Evolutionary conservation across 768 basidiomycete genomes (phyloP), one percentile per base, ranked within the genome.

Genomic region (Kwoniella bestiolae): DNA sequence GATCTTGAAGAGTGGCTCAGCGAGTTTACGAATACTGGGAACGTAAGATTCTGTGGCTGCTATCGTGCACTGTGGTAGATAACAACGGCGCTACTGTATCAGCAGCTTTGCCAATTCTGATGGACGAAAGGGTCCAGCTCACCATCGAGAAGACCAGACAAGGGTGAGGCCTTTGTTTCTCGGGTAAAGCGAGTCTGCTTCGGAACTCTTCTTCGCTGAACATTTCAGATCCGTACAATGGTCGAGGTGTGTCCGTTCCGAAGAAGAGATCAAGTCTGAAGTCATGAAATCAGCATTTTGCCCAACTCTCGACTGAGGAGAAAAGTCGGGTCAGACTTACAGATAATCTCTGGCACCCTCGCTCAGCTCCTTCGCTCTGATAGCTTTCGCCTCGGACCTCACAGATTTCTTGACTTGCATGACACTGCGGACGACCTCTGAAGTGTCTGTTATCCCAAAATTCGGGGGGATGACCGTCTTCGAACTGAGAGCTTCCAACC

Each of bases 71-170:
- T 70, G n/a, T n/a, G n/a, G n/a, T n/a, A n/a, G n/a, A n/a, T n/a
- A n/a, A n/a, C n/a, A n/a, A n/a, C n/a, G n/a, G n/a, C n/a, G n/a
- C n/a, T n/a, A n/a, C n/a, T n/a, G n/a, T n/a, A n/a, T n/a, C n/a
- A 26, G 9, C 5, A 45, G 51, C 8, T 21, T 18, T 11, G 29
- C 44, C 23, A 49, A 9, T 4, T 38, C 16, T 8, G 61, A 14
- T 25, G 8, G 21, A 47, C 28, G 47, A 8, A 56, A 56, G 11
- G 5, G 18, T 5, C 11, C 6, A 11, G 47, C 68, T 56, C 34
- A 70, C 69, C 66, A 75, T 75, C 4, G 71, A 66, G 56, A 70
- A 75, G 1, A 72, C 21, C 26, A 75, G 59, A 53, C 71, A 68
- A 34, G 74, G 64, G 52, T 75, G 74, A 9, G 71, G 70, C 23